These are phyloP conservation scores for Coniophora puteana DNA, from an alignment of 1,284 basidiomycete genomes.

Conservation along the genomic window DNA sequence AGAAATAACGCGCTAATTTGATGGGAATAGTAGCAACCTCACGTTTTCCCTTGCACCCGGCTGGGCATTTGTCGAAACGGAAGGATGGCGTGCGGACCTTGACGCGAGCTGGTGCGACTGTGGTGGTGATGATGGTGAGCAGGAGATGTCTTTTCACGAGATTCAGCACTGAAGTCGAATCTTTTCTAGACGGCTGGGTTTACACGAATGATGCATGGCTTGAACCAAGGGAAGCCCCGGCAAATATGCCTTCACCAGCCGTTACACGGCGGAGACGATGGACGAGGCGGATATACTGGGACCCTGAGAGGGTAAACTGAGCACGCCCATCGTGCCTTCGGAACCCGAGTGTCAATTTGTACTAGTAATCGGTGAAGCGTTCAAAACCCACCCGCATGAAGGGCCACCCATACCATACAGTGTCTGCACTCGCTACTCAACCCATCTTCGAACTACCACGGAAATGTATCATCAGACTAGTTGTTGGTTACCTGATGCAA, in stretches of 20 bases:
- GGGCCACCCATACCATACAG: too few species aligned
- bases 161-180: constrained; percentile 9
- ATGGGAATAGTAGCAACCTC: constrained; percentile 60
- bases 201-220: constrained; percentile 75
- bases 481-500: too few species aligned
- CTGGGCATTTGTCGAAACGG: constrained; percentile 70
- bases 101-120: constrained; percentile 47
- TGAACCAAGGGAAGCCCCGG: constrained; percentile 38
- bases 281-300: constrained; percentile 60
- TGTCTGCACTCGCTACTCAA: too few species aligned
- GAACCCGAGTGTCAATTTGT: too few species aligned
- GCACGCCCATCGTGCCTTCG: too few species aligned
- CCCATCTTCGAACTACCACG: too few species aligned
- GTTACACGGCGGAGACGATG: constrained; percentile 65
- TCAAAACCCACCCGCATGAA: too few species aligned
- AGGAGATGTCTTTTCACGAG: constrained; percentile 8
- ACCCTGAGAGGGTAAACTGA: too few species aligned
- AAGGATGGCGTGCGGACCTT: constrained; percentile 70
- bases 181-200: constrained; percentile 62
- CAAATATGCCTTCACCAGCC: constrained; percentile 41
- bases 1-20: not conserved
- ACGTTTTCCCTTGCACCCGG: constrained; percentile 68
- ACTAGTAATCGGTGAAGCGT: too few species aligned
- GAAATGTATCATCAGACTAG: too few species aligned
- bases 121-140: constrained; percentile 44